Evolutionary conservation across 805 yeast species (phyloP), one percentile per base, ranked within the genome.

Genomic region (Spathaspora boniae): DNA sequence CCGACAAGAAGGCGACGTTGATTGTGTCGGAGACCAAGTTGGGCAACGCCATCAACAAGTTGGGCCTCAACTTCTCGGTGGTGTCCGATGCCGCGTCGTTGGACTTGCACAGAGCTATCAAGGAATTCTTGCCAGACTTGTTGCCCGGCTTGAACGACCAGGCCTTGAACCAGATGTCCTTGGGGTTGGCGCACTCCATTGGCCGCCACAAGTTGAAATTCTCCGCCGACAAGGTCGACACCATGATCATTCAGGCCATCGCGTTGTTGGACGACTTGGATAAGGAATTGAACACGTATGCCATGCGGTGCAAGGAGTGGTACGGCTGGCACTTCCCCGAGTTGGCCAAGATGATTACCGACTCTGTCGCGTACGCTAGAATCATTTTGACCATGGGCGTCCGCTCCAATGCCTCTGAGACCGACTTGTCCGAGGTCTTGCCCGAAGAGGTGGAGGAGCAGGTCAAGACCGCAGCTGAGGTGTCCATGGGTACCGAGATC

Each of bases 281-380:
- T 72, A 93, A 93, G 70, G 98, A 93, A 66, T 77, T 93, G 54
- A 93, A 93, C 72, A 93, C 97, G 35, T 93, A 91, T 55, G 96
- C 98, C 49, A 93, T 93, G 98, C 82, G 98, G 72, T 80, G 91
- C 69, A 93, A 91, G 72, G 98, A 93, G 71, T 93, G 98, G 98
- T 93, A 93, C 70, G 98, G 98, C 48, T 93, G 98, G 98, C 98
- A 93, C 68, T 93, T 93, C 82, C 98, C 98, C 26, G 98, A 93
- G 68, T 79, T 93, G 79, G 96, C 97, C 54, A 93, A 93, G 76
- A 87, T 91, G 62, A 85, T 93, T 52, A 80, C 83, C 49, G 98
- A 91, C 68, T 89, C 96, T 48, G 91, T 86, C 52, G 97, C 97
- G 31, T 91, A 80, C 64, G 98, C 98, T 43, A 83, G 94, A 72